Conservation (phyloP, 441 rosid genomes). For the Biscutella laevigata region DNA sequence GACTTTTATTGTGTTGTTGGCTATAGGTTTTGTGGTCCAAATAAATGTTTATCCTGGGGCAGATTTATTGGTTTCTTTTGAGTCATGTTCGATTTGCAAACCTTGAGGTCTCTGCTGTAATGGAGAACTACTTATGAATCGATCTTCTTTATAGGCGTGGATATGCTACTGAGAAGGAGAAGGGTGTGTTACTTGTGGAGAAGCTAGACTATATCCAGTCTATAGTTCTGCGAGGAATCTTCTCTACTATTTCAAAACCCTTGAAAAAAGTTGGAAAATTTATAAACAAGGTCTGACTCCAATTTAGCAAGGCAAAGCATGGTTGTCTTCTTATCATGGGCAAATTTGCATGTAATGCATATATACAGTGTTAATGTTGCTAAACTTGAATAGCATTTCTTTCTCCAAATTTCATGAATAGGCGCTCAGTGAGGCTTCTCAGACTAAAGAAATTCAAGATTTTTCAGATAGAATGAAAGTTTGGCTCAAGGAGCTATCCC, state of each 20-base stretch:
- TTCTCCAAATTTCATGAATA: slow-evolving; percentile 28
- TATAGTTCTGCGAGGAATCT: slow-evolving; percentile 54
- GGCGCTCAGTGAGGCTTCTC: slow-evolving; percentile 45
- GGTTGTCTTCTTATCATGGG: background rate
- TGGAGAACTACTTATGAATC: background rate
- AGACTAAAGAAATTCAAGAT: slow-evolving; percentile 43
- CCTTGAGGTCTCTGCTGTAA: background rate
- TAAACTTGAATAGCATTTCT: slow-evolving; percentile 7
- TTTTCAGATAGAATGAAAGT: slow-evolving; percentile 42
- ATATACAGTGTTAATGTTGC: background rate
- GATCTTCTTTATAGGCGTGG: slow-evolving; percentile 60
- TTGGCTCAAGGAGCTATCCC: slow-evolving; percentile 60
- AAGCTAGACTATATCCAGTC: slow-evolving; percentile 92
- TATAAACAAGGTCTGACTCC: slow-evolving; percentile 57
- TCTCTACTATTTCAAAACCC: slow-evolving; percentile 65
- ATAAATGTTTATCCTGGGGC: background rate
- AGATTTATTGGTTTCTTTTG: background rate
- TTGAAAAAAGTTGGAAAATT: slow-evolving; percentile 57
- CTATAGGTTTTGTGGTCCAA: background rate
- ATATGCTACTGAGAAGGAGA: slow-evolving; percentile 87
- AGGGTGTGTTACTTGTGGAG: slow-evolving; percentile 76
- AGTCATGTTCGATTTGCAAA: background rate
- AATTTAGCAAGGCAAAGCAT: slow-evolving; percentile 4
- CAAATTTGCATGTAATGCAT: background rate
- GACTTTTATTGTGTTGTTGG: background rate